Percentiles rank a stretch among this genome's conserved stretches.
phyloP scores from a whole-genome alignment of 78 protist genomes.

The Dictyostelium brefeldianum region DNA sequence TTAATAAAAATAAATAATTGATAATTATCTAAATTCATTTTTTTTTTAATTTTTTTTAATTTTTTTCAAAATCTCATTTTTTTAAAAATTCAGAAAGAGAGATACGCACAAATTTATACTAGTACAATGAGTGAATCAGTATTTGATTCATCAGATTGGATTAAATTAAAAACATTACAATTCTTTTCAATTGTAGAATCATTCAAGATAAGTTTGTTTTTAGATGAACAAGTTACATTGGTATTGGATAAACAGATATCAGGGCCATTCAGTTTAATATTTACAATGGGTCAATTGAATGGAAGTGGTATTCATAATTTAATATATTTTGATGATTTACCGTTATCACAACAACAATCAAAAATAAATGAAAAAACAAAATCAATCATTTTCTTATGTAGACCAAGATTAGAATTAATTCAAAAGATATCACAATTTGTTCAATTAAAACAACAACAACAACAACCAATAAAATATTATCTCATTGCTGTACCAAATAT shows the following conservation, averaged over 20 bases:
- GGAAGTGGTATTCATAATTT: background rate
- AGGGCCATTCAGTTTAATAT: constrained; percentile 12
- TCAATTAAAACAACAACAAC: background rate
- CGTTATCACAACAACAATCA: background rate
- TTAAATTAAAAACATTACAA: constrained; percentile 16
- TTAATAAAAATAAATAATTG: background rate
- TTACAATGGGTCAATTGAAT: background rate
- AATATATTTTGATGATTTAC: constrained; percentile 1
- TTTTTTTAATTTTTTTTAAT: background rate
- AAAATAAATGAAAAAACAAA: background rate
- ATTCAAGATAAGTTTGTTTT: background rate
- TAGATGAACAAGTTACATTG: background rate
- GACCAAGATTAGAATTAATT: constrained; percentile 15
- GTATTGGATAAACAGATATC: background rate
- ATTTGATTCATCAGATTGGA: constrained; percentile 6
- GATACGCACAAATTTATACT: no score
- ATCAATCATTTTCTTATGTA: background rate
- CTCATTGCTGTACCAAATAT: constrained; percentile 14
- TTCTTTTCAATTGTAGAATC: constrained; percentile 12
- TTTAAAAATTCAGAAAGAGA: no score
- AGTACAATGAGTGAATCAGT: no score
- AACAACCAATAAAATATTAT: background rate
- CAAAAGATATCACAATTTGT: background rate
- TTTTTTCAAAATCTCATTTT: background rate
- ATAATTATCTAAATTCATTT: no score